Conservation (phyloP, 371 early-diverging fungal species). For the Actinomucor elegans region DNA sequence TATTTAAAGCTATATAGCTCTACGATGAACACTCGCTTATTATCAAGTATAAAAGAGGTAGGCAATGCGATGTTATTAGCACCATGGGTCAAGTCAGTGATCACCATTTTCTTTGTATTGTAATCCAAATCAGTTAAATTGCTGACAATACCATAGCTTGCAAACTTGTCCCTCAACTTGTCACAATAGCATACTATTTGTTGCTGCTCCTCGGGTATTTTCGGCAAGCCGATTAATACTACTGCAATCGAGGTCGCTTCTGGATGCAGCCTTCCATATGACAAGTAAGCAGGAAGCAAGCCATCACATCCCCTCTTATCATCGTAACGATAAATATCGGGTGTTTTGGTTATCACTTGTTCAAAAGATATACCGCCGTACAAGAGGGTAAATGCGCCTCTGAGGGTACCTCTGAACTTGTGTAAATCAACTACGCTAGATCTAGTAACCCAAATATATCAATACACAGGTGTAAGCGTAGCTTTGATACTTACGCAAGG, state of each 20-base stretch:
- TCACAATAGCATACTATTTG: background rate
- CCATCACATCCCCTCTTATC: background rate
- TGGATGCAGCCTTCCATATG: too few relatives aligned
- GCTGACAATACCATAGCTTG: background rate
- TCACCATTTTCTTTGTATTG: background rate
- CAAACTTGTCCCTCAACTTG: background rate
- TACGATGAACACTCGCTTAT: background rate
- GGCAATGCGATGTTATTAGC: background rate
- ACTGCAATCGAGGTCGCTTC: background rate
- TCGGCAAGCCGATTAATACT: slow-evolving; percentile 1
- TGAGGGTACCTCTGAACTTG: background rate
- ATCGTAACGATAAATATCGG: background rate
- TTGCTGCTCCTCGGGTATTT: background rate
- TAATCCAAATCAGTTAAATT: background rate
- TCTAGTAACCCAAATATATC: background rate
- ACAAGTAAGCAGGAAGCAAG: too few relatives aligned
- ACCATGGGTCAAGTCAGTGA: background rate
- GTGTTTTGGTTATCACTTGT: background rate
- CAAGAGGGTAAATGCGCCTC: slow-evolving; percentile 2
- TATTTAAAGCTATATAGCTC: background rate
- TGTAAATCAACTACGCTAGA: background rate
- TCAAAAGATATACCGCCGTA: background rate
- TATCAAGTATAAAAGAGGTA: background rate
- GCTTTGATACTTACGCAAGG: slow-evolving; percentile 8
- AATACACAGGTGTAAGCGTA: background rate